Evolutionary conservation across 495 filamentous ascomycete genomes (phyloP).

Genomic region (Penicillium samsonianum): DNA sequence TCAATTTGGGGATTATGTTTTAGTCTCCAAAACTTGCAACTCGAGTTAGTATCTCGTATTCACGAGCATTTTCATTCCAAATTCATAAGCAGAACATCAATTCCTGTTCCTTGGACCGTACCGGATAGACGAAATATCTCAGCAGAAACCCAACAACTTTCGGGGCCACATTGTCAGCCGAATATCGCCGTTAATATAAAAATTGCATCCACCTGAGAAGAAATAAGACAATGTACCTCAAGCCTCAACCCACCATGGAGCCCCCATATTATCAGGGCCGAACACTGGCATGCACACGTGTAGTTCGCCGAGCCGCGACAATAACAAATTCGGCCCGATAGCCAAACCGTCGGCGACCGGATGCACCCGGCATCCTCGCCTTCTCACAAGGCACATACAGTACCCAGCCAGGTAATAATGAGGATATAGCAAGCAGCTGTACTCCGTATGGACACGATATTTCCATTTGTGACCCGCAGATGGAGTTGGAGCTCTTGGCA

Average conservation of each 20-base stretch:
- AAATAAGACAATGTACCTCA: not conserved
- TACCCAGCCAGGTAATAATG: not conserved
- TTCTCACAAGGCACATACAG: not conserved
- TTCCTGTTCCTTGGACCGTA: not conserved
- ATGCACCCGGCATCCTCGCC: not conserved
- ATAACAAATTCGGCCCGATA: slow-evolving; percentile 1
- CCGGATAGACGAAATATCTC: not conserved
- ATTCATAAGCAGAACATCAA: not conserved
- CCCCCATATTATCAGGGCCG: not conserved
- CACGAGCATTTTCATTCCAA: not conserved
- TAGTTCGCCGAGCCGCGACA: not conserved
- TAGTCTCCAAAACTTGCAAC: not conserved
- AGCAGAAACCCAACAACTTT: not conserved
- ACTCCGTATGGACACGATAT: not conserved
- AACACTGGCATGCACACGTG: not conserved
- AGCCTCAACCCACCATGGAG: not conserved
- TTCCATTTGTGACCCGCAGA: not conserved
- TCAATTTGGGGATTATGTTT: not conserved
- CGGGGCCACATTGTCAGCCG: not conserved
- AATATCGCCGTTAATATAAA: not conserved
- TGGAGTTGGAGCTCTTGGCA: slow-evolving; percentile 3
- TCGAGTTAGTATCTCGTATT: not conserved
- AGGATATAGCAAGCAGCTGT: not conserved
- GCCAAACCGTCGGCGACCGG: not conserved
- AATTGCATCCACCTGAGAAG: not conserved